A percentile compares a stretch with the other conserved stretches of the same genome.
phyloP scores from a whole-genome alignment of 768 basidiomycete genomes.

The Termitomyces sp. region DNA sequence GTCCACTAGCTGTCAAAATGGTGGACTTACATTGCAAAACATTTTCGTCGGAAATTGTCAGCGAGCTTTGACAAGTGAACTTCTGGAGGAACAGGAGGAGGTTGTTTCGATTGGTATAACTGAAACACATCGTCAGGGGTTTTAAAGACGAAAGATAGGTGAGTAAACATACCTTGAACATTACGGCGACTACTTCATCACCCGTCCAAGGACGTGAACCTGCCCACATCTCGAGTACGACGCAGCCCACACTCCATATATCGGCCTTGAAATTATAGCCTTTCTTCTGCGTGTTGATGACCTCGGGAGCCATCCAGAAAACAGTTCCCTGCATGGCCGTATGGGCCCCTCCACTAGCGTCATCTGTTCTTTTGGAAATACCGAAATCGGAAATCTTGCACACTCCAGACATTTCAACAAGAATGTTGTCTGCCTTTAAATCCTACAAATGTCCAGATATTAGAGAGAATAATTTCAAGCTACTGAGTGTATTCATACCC shows the following conservation, averaged over 20 bases:
- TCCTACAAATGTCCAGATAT: conserved; percentile 49
- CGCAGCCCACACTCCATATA: conserved; percentile 98
- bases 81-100: conserved; percentile 87
- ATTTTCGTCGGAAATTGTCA: conserved; percentile 82
- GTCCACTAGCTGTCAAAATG: background rate
- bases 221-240: conserved; percentile 99
- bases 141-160: background rate
- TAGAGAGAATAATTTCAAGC: background rate
- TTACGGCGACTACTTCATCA: conserved; percentile 86
- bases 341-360: conserved; percentile 76
- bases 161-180: conserved; percentile 74
- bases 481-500: conserved; percentile 44
- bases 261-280: conserved; percentile 98
- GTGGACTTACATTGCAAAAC: conserved; percentile 78
- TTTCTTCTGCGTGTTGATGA: conserved; percentile 81
- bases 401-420: conserved; percentile 86
- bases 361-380: conserved; percentile 94
- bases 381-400: conserved; percentile 99
- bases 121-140: conserved; percentile 25
- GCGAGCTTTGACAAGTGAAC: conserved; percentile 73
- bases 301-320: conserved; percentile 99
- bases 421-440: conserved; percentile 96
- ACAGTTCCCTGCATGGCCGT: conserved; percentile 98
- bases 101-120: conserved; percentile 82
- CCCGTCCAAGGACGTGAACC: conserved; percentile 94